Base-by-base conservation (phyloP, 2,329 filamentous ascomycete genomes). In the Diaporthe capsici region DNA sequence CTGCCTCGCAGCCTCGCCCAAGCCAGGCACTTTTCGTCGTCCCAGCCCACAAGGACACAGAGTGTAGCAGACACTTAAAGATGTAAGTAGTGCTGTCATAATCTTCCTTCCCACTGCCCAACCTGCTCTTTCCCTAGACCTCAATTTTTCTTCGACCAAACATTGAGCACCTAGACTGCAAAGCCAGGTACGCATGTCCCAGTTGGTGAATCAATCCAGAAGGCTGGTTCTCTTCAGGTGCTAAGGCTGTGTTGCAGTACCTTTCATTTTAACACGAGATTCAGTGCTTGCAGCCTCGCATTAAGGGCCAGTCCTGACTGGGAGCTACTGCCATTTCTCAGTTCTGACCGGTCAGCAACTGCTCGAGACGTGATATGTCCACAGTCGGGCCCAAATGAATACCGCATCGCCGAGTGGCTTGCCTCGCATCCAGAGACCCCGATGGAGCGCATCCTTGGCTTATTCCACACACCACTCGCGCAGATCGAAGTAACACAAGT, bases 21-120 rank as follows among this genome's bases (percentile, higher is more conserved):
- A 10, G 5, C 22, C 31, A 9, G 12, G 0, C n/a, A 31, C 25
- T 49, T 28, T 25, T 3, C 5, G 20, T 3, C n/a, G 1, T 7
- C 31, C 0, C 44, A 25, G 8, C 13, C 3, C 22, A n/a, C 8
- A 1, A 34, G 8, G 17, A 44, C 8, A 12, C n/a, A 31, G 1
- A 39, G 9, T 15, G 20, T 20, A 12, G 55, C 55, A 10, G 15
- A 3, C 10, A 12, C 8, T 22, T 3, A 12, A 37, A 34, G 1
- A 3, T 37, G 17, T 3, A 8, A 1, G 1, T 0, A 22, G 6
- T 6, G 4, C 8, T 2, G 13, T 37, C 9, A 37, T 22, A 8
- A 4, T 5, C 2, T 10, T 20, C 22, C 17, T 58, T 34, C 10
- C 55, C 13, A 4, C 22, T 22, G 28, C 10, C 4, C 31, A 13